Evolutionary conservation across 176 grass and related monocot species (phyloP).

Genomic region (Phyllostachys edulis): DNA sequence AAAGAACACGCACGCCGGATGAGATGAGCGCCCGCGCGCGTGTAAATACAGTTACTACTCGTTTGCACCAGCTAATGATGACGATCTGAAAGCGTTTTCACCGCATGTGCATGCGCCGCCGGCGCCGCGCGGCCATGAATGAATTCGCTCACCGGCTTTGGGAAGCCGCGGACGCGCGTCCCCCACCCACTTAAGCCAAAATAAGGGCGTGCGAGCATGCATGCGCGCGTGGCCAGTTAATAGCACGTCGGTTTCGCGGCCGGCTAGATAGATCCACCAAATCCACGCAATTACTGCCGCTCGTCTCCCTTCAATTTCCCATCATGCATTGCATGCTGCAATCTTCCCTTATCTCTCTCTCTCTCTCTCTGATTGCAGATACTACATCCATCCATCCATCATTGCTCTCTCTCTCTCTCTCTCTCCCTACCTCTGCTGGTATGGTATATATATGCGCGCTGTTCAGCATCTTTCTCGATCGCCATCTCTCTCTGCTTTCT

Average conservation of each 20-base stretch:
- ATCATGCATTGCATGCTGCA: slow-evolving; percentile 1
- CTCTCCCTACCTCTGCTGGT: too few relatives aligned
- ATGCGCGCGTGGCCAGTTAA: background rate
- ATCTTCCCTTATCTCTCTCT: background rate
- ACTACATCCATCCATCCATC: background rate
- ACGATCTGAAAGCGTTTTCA: too few relatives aligned
- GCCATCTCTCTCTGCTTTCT: background rate
- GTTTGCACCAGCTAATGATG: too few relatives aligned
- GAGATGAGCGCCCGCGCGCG: too few relatives aligned
- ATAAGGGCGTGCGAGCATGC: too few relatives aligned
- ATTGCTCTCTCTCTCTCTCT: background rate
- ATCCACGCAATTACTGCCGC: slow-evolving; percentile 17
- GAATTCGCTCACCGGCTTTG: too few relatives aligned
- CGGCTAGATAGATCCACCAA: slow-evolving; percentile 30
- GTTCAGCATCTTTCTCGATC: background rate
- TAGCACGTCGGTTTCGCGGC: slow-evolving; percentile 12
- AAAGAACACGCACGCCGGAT: too few relatives aligned
- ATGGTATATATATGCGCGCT: background rate
- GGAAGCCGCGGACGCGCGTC: too few relatives aligned
- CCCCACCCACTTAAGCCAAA: too few relatives aligned
- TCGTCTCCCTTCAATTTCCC: background rate
- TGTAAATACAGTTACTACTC: too few relatives aligned
- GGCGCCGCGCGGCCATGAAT: too few relatives aligned
- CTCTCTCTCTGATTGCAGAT: background rate
- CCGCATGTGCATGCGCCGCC: too few relatives aligned